Evolutionary conservation across 805 yeast genomes (phyloP).

Genomic region (Nadsonia fulvescens): DNA sequence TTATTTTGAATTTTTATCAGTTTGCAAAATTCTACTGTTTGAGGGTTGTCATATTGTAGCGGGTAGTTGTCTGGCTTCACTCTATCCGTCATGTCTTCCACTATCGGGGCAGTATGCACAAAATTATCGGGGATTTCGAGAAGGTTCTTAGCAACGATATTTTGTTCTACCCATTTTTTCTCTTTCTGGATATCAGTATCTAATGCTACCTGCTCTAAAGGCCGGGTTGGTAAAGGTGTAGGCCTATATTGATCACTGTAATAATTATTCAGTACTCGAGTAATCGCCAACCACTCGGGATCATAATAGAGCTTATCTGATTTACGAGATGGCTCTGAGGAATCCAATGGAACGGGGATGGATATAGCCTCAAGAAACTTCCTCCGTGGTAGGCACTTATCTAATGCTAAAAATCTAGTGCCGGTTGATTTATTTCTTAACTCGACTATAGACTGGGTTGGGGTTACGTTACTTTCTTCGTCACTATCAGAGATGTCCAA

Average conservation of each 20-base stretch:
- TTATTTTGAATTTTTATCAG: no score
- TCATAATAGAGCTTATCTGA: slow-evolving; percentile 13
- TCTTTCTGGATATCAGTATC: slow-evolving; percentile 9
- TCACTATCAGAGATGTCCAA: slow-evolving; percentile 7
- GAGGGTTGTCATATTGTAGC: slow-evolving; percentile 11
- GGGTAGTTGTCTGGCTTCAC: slow-evolving; percentile 6
- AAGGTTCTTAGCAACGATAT: slow-evolving; percentile 11
- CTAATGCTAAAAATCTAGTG: slow-evolving; percentile 58
- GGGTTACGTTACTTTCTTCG: slow-evolving; percentile 4
- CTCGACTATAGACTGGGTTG: not conserved
- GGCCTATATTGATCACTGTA: slow-evolving; percentile 5
- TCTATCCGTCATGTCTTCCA: no score
- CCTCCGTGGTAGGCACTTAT: slow-evolving; percentile 61
- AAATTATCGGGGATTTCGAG: slow-evolving; percentile 17
- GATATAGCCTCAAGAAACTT: slow-evolving; percentile 35
- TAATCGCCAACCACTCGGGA: slow-evolving; percentile 22
- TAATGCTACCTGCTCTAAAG: slow-evolving; percentile 5
- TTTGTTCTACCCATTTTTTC: slow-evolving; percentile 15
- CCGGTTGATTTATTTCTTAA: slow-evolving; percentile 4
- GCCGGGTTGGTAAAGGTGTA: slow-evolving; percentile 2
- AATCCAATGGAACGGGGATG: slow-evolving; percentile 13
- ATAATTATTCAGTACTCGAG: slow-evolving; percentile 13
- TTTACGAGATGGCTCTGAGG: not conserved
- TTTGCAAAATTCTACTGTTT: slow-evolving; percentile 15
- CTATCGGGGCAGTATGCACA: slow-evolving; percentile 1